phyloP scores from a whole-genome alignment of 2,329 filamentous ascomycete genomes.

The Phyllosticta ampelicida region DNA sequence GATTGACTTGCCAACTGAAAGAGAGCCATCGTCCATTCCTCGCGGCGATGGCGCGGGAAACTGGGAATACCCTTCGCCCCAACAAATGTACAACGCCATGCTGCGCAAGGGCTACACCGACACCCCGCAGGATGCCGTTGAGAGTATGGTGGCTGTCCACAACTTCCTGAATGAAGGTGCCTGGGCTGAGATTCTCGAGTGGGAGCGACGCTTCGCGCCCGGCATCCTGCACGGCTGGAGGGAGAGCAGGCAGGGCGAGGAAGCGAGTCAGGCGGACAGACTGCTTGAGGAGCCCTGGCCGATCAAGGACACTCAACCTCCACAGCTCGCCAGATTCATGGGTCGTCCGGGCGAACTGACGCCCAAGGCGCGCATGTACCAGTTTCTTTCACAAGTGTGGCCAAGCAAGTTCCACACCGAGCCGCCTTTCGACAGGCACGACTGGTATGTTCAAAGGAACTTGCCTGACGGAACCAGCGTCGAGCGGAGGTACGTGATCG shows the following conservation, averaged over 20 bases:
- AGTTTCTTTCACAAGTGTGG: constrained; percentile 67
- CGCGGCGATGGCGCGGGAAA: constrained; percentile 63
- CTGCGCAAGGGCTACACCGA: constrained; percentile 92
- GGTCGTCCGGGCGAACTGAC: constrained; percentile 82
- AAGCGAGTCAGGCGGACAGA: constrained; percentile 41
- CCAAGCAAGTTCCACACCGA: constrained; percentile 68
- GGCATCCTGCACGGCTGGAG: constrained; percentile 65
- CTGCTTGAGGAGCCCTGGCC: constrained; percentile 23
- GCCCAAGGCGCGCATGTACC: constrained; percentile 78
- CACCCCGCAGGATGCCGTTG: constrained; percentile 84
- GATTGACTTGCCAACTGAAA: constrained; percentile 61
- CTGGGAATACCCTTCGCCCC: constrained; percentile 97
- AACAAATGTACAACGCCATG: constrained; percentile 99
- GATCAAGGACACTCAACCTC: constrained; percentile 37
- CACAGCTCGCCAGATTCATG: constrained; percentile 75
- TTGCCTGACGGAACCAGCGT: constrained; percentile 53
- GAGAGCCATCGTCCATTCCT: constrained; percentile 86
- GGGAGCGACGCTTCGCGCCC: constrained; percentile 75
- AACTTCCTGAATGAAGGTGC: constrained; percentile 98
- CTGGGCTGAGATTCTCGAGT: constrained; percentile 88
- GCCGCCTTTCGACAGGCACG: constrained; percentile 90
- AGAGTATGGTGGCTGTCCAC: constrained; percentile 95
- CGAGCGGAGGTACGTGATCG: constrained; percentile 89
- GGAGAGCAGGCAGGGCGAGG: constrained; percentile 63
- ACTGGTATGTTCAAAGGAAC: constrained; percentile 83